Base-by-base conservation (phyloP, 1,284 basidiomycete genomes). In the Trametes versicolor region DNA sequence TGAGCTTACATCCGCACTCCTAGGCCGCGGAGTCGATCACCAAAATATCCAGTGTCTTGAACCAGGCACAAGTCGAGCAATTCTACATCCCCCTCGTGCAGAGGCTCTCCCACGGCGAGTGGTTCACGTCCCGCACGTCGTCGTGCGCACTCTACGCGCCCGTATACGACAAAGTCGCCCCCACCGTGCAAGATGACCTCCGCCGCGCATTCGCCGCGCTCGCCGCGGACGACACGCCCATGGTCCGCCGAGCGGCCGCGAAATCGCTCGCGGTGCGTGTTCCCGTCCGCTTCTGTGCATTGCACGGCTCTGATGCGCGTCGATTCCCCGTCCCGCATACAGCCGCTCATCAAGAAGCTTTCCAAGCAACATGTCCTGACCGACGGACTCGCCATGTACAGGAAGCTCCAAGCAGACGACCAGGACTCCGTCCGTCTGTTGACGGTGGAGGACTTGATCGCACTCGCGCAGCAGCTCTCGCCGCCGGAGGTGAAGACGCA, bases 51-150 rank as follows among this genome's bases (percentile, higher is more conserved):
- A 83, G 81, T 50, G 85, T 94, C 51, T 85, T 99, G 56, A 93
- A 91, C 39, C 84, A 92, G 68, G 76, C 85, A 48, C 95, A 97
- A 79, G 85, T 98, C 73, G 96, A 99, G 80, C 90, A 96, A 76
- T 88, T 89, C 78, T 98, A 97, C 80, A 90, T 99, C 61, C 98
- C 98, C 59, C 85, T 99, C 56, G 79, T 99, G 66, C 93, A 92
- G 76, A 90, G 97, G 63, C 87, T 99, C 45, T 92, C 96, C 0
- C 88, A 88, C 65, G 98, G 97, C 65, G 98, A 99, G 80, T 99
- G 98, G 98, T 99, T 99, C 82, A 99, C 98, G n/a, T 97, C 96
- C 37, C 88, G 97, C 69, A 98, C 96, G 49, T 98, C 97, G 48
- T 94, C 98, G 50, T 96, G 96, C 64, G 94, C 97, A 3, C 86